A percentile compares a stretch with the other conserved stretches of the same genome.
Conservation (phyloP, 176 grass and related monocot genomes). For the Raddia distichophylla region DNA sequence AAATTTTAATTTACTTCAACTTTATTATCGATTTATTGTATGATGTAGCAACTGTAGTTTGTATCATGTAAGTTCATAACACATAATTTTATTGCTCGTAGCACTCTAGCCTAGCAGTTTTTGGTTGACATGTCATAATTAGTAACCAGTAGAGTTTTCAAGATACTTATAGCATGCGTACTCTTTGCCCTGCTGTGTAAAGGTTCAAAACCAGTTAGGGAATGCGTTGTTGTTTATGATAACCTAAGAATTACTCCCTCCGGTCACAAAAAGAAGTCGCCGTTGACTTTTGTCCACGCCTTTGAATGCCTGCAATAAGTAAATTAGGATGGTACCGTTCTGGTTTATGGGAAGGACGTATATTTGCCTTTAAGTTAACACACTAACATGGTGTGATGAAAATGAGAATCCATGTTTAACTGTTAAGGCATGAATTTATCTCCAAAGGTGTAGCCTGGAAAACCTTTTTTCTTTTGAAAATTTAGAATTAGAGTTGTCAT, state of each 20-base stretch:
- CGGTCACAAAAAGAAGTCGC: no score
- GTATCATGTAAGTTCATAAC: not conserved
- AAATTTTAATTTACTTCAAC: slow-evolving; percentile 3
- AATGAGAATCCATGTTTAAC: not conserved
- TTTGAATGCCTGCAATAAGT: not conserved
- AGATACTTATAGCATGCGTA: not conserved
- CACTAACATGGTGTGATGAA: not conserved
- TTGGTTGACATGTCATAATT: not conserved
- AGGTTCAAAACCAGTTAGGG: not conserved
- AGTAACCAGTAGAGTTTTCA: not conserved
- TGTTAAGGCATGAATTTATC: not conserved
- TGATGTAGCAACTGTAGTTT: not conserved
- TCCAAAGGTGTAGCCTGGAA: not conserved
- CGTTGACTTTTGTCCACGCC: no score
- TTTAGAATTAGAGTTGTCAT: not conserved
- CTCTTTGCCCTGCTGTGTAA: not conserved
- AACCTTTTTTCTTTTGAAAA: not conserved
- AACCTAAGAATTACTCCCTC: no score
- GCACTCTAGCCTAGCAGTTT: not conserved
- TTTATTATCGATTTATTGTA: not conserved
- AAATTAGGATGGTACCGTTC: not conserved
- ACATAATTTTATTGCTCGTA: not conserved
- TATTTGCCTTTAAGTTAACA: not conserved
- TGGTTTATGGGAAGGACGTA: not conserved
- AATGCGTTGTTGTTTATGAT: not conserved